These are phyloP conservation scores for Sporothrix humicola DNA, from an alignment of 2,329 filamentous ascomycete species.

Conservation along the genomic window DNA sequence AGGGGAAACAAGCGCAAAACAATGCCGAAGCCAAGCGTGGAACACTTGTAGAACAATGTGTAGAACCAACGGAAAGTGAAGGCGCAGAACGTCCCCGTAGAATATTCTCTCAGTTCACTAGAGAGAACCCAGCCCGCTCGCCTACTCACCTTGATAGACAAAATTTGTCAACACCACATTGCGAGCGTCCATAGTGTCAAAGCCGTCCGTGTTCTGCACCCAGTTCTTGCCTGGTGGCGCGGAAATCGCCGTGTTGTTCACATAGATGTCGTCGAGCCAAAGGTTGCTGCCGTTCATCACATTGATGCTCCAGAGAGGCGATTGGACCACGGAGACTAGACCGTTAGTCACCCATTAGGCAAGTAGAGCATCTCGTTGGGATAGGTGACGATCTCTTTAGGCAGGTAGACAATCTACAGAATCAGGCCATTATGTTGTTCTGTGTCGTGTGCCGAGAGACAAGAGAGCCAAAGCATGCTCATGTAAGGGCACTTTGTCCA, in stretches of 20 bases:
- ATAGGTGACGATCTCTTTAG: not conserved
- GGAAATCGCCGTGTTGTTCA: slow-evolving; percentile 56
- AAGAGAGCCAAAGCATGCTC: too few species aligned
- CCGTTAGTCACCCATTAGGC: slow-evolving; percentile 20
- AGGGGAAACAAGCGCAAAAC: not conserved
- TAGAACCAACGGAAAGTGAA: not conserved
- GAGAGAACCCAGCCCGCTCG: not conserved
- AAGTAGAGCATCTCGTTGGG: not conserved
- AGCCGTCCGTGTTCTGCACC: slow-evolving; percentile 64
- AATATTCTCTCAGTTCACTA: not conserved
- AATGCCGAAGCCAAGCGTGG: too few species aligned
- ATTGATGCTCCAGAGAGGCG: slow-evolving; percentile 60
- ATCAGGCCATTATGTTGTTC: not conserved
- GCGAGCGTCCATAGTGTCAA: slow-evolving; percentile 61
- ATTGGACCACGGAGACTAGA: slow-evolving; percentile 54
- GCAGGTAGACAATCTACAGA: not conserved
- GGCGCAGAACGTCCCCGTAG: not conserved
- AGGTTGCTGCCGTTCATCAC: slow-evolving; percentile 64
- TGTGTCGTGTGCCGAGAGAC: not conserved
- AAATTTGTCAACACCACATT: slow-evolving; percentile 58
- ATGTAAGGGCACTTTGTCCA: too few species aligned
- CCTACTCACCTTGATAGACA: slow-evolving; percentile 53
- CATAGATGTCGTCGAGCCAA: slow-evolving; percentile 56
- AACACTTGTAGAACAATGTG: too few species aligned
- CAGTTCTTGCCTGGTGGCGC: slow-evolving; percentile 59